phyloP scores from a whole-genome alignment of 129 eudicot species.

The Dittrichia graveolens region DNA sequence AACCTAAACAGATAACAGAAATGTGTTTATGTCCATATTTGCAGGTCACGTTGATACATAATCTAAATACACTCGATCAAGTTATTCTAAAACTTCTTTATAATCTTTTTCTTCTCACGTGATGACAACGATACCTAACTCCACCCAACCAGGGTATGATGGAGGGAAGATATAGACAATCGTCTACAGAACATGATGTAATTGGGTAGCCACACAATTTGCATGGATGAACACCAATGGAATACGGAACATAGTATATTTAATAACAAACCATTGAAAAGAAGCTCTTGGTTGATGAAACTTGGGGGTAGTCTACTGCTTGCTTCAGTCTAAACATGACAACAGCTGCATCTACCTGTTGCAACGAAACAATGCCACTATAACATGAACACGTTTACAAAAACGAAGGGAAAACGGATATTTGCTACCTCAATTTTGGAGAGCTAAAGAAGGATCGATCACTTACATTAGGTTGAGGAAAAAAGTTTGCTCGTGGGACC shows the following conservation, averaged over 20 bases:
- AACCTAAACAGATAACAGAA: slow-evolving; percentile 43
- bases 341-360: slow-evolving; percentile 95
- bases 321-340: slow-evolving; percentile 74
- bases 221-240: background rate
- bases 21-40: background rate
- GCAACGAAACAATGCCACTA: slow-evolving; percentile 3
- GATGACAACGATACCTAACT: no score
- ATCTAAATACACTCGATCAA: no score
- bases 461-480: slow-evolving; percentile 97
- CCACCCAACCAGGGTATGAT: no score
- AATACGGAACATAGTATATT: background rate
- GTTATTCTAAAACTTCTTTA: background rate
- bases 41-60: background rate
- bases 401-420: background rate
- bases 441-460: background rate
- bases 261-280: slow-evolving; percentile 72
- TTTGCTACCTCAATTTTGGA: background rate
- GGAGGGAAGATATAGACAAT: no score
- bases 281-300: slow-evolving; percentile 83
- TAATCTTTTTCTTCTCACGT: no score
- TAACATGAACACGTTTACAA: slow-evolving; percentile 12
- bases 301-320: slow-evolving; percentile 65
- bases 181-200: background rate
- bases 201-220: background rate
- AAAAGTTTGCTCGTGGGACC: slow-evolving; percentile 84